phyloP scores from a whole-genome alignment of 225 moss, liverwort and hornwort genomes.

The Pseudisothecium myosuroides region DNA sequence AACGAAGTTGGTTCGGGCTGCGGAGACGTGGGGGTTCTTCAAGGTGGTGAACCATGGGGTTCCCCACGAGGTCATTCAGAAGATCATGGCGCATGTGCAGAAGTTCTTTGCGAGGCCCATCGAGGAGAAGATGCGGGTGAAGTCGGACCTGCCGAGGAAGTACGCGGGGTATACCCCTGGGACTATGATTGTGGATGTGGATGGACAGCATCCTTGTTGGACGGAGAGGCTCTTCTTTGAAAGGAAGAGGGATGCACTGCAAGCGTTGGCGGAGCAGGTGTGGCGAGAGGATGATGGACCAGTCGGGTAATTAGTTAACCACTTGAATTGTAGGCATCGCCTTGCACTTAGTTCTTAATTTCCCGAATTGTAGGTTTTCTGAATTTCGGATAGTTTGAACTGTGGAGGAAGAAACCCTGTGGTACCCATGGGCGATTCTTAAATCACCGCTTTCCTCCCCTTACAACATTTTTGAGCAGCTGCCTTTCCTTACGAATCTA shows the following conservation, averaged over 20 bases:
- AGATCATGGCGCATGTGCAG: neutral
- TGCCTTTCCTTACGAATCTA: neutral
- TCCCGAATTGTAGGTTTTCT: too few species aligned
- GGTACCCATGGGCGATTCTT: neutral
- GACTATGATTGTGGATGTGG: neutral
- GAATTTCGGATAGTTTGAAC: neutral
- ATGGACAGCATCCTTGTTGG: neutral
- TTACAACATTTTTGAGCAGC: neutral
- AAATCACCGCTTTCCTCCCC: neutral
- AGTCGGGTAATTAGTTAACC: neutral
- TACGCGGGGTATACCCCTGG: neutral
- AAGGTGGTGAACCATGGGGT: slow-evolving; percentile 11
- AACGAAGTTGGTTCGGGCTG: neutral
- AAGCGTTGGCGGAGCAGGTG: neutral
- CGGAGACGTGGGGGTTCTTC: slow-evolving; percentile 4
- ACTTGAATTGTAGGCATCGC: neutral
- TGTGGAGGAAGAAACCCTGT: neutral
- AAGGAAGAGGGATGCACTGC: neutral
- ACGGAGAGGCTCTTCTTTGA: neutral
- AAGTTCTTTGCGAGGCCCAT: neutral
- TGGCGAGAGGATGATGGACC: neutral
- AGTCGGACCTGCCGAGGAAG: neutral
- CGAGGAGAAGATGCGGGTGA: neutral
- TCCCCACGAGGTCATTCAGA: neutral
- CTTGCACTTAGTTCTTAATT: neutral